Conservation (phyloP, 139 green algal genomes). For the Eudorina sp. region DNA sequence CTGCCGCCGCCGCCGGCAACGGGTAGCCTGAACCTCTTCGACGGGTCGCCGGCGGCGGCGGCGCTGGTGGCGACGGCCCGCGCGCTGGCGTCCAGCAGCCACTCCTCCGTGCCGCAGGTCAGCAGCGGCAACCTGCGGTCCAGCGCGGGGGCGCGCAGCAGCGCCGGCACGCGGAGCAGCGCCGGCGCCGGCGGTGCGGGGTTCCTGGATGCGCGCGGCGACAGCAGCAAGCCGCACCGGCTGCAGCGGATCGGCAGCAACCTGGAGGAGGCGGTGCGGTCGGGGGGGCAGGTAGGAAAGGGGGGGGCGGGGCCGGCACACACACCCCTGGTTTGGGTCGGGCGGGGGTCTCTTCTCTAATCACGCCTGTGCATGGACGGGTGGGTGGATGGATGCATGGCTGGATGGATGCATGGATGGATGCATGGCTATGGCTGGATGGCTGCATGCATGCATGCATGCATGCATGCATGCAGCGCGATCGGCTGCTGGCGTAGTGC, state of each 20-base stretch:
- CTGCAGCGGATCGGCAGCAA: not conserved
- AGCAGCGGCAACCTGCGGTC: conserved; percentile 4
- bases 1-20: not conserved
- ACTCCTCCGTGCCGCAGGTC: not conserved
- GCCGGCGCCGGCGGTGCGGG: not conserved
- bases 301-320: no score
- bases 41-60: not conserved
- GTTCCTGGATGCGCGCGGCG: not conserved
- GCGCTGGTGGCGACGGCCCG: not conserved
- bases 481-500: no score
- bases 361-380: no score
- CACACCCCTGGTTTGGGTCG: no score
- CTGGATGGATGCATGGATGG: no score
- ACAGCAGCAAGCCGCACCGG: not conserved
- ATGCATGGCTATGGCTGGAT: no score
- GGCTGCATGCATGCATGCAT: no score
- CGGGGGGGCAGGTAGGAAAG: no score
- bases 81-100: not conserved
- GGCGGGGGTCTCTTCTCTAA: no score
- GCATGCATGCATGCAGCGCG: no score
- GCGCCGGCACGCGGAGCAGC: not conserved
- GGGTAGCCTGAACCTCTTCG: not conserved
- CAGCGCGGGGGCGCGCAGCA: not conserved
- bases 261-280: no score
- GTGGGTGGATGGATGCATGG: no score